These are phyloP conservation scores for Dujonia santamariae DNA, from an alignment of 1,139 yeast genomes.

Conservation along the genomic window DNA sequence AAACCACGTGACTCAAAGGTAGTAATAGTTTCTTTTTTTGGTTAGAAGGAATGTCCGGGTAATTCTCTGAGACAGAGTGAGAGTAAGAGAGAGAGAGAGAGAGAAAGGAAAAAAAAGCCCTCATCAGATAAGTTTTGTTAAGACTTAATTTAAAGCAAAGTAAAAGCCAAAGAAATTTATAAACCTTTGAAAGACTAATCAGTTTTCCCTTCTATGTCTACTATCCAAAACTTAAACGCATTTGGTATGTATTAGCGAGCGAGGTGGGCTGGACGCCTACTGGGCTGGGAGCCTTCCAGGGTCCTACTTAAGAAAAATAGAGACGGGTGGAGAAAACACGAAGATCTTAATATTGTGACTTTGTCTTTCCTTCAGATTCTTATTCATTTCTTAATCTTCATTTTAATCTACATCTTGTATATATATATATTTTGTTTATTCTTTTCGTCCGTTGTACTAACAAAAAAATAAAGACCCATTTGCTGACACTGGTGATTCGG, in stretches of 20 bases:
- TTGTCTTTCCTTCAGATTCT: background rate
- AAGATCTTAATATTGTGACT: no score
- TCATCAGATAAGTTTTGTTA: no score
- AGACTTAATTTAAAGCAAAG: no score
- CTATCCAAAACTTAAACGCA: constrained; percentile 96
- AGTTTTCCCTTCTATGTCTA: constrained; percentile 53
- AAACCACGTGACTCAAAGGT: background rate
- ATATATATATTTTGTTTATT: no score
- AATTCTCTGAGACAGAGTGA: background rate
- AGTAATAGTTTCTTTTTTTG: background rate
- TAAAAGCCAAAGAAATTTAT: background rate
- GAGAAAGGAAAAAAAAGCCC: no score
- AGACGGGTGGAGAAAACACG: no score
- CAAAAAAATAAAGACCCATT: constrained; percentile 76
- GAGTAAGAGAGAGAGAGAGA: background rate
- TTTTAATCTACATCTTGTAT: no score
- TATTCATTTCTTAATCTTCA: background rate
- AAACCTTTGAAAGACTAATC: constrained; percentile 2
- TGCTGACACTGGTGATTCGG: constrained; percentile 99
- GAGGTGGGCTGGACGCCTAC: background rate
- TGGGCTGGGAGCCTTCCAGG: background rate
- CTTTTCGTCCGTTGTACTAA: no score
- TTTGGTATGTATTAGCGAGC: constrained; percentile 54
- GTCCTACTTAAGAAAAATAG: no score
- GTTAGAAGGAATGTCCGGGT: background rate